These are phyloP conservation scores for Fennellomyces sp. DNA, from an alignment of 371 early-diverging fungal genomes.

Conservation along the genomic window DNA sequence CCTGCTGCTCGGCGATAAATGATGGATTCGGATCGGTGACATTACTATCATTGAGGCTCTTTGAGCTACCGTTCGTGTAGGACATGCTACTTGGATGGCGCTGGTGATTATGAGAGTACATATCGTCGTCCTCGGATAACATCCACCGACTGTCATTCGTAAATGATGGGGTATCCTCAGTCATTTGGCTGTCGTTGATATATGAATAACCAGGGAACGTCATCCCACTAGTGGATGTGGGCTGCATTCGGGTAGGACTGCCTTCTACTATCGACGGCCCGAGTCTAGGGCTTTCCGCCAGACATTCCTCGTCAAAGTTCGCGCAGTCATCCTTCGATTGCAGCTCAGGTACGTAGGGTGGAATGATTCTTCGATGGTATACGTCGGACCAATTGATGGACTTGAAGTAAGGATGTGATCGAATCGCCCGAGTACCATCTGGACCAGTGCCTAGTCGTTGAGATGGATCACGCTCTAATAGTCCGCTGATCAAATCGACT, in stretches of 20 bases:
- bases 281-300: constrained; percentile 50
- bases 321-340: constrained; percentile 56
- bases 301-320: constrained; percentile 68
- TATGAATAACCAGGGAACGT: constrained; percentile 8
- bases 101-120: background rate
- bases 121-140: background rate
- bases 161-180: background rate
- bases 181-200: constrained; percentile 6
- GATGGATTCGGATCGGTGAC: background rate
- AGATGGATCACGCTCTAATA: constrained; percentile 72
- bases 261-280: background rate
- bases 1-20: background rate
- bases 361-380: constrained; percentile 54
- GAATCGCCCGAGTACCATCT: constrained; percentile 68
- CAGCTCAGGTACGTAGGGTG: constrained; percentile 60
- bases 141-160: constrained; percentile 1
- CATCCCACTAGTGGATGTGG: background rate
- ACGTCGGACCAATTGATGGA: constrained; percentile 72
- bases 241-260: background rate
- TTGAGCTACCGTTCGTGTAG: background rate
- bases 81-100: background rate
- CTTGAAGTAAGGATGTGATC: constrained; percentile 69
- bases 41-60: constrained; percentile 1
- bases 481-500: constrained; percentile 56
- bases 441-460: constrained; percentile 59